A percentile compares a stretch with the other conserved stretches of the same genome.
Conservation (phyloP, 345 rosid genomes). For the Linum tenue region DNA sequence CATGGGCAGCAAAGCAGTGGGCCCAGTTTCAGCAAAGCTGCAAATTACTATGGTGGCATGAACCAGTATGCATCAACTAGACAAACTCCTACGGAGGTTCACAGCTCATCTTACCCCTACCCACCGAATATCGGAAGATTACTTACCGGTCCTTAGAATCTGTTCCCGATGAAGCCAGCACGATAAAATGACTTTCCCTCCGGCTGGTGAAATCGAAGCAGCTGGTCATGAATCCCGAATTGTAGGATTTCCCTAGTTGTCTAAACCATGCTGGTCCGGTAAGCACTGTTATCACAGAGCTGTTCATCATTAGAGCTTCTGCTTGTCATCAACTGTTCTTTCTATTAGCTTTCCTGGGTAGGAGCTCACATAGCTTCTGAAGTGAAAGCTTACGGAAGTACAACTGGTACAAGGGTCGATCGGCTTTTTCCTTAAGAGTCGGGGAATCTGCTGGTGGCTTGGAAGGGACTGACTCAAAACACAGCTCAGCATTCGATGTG, state of each 20-base stretch:
- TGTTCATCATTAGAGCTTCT: constrained; percentile 16
- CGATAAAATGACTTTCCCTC: not conserved
- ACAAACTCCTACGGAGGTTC: constrained; percentile 45
- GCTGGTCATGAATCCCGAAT: too few relatives aligned
- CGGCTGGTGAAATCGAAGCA: not conserved
- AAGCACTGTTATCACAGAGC: not conserved
- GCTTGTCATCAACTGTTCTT: constrained; percentile 9
- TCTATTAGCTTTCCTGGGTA: constrained; percentile 12
- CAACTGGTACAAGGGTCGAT: constrained; percentile 20
- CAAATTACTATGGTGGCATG: constrained; percentile 43
- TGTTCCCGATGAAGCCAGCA: too few relatives aligned
- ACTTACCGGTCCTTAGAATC: constrained; percentile 56
- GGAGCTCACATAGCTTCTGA: constrained; percentile 16
- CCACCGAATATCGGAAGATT: constrained; percentile 68
- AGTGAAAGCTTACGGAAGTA: constrained; percentile 20
- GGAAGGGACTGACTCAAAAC: too few relatives aligned
- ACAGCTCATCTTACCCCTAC: constrained; percentile 48
- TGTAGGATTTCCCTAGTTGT: too few relatives aligned
- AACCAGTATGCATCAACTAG: constrained; percentile 38
- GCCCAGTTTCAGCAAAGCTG: constrained; percentile 37
- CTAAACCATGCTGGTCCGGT: too few relatives aligned
- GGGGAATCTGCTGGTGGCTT: not conserved
- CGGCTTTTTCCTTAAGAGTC: constrained; percentile 21
- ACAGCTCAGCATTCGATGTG: too few relatives aligned
- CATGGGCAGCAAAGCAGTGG: constrained; percentile 24